Evolutionary conservation across 208 protist genomes (phyloP), one percentile per base, ranked within the genome.

Genomic region (Naegleria fowleri): DNA sequence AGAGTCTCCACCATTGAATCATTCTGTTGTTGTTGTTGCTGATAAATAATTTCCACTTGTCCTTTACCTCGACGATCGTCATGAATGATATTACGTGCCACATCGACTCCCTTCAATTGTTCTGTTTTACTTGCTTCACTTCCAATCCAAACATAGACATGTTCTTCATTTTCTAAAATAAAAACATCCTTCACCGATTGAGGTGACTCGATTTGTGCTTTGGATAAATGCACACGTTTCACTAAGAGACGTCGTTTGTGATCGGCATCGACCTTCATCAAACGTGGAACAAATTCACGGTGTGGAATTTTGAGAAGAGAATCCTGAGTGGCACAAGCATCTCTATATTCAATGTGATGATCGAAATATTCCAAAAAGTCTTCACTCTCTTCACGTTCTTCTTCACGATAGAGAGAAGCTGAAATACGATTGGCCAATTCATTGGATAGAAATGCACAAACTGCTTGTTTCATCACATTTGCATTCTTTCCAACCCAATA

Each of bases 61-160:
- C 39, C 85, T 39, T 48, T 39, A 33, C 83, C 83, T 48, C 48
- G 6, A 25, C 83, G 6, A 22, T 86, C 83, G 7, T 88, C 85
- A 38, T 88, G 43, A 33, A 48, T 58, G 6, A 88, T 58, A 13
- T 58, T 33, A 29, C 33, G 19, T 7, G 85, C 85, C 6, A 58
- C 43, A 39, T 88, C 85, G 25, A 88, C 16, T 11, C 11, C 33
- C 29, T 88, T 88, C 9, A 88, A 29, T 88, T 88, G 85, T 58
- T 58, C 13, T 22, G 41, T 6, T 38, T 48, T 33, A 39, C 25
- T 39, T 33, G 41, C 25, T 19, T 88, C 85, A 36, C 13, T 29
- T 39, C 85, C 85, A 29, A 88, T 58, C 41, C 39, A 88, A 39
- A 88, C 85, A 79, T 79, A 79, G 29, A 79, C 29, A 79, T 79